Evolutionary conservation across 495 filamentous ascomycete genomes (phyloP), one percentile per base, ranked within the genome.

Genomic region (Mycothermus thermophilus): DNA sequence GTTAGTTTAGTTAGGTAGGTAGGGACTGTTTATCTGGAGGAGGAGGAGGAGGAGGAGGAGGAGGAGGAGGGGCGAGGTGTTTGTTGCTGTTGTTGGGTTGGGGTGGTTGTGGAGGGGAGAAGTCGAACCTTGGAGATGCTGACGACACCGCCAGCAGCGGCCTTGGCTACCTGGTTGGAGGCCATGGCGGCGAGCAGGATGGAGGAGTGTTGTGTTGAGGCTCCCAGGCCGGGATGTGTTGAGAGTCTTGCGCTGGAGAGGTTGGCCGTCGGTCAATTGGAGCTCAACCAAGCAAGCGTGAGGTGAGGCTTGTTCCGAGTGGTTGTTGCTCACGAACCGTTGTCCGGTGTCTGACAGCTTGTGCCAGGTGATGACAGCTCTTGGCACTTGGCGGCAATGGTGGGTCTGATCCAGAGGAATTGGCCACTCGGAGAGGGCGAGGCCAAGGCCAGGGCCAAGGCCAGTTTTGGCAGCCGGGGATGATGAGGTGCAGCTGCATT

Each of bases 101-200:
- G 30, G 21, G 17, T 10, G 8, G 25, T 3, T 17, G 15, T 3
- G n/a, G 11, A 18, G n/a, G n/a, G 16, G 10, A 1, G 10, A 32
- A n/a, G n/a, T n/a, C 41, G 40, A 42, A 72, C 69, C 51, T 65
- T 59, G 41, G 50, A 42, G 42, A 74, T 59, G 41, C 48, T 59
- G 40, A 71, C 45, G 19, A 60, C 61, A 43, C 57, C 53, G 29
- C 52, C 57, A 9, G 57, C 66, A 48, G 57, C 60, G 48, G 69
- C 72, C 13, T 60, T 59, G 48, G 55, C 67, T 45, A 52, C 63
- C 49, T n/a, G n/a, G n/a, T 69, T 66, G 32, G 69, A 68, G 32
- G 69, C 66, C 69, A 74, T 74, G 41, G 37, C 61, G 52, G 44
- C 32, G 26, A 27, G 4, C 27, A 20, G 22, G 4, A 27, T 11